These are phyloP conservation scores for Colletotrichum eleusines DNA, from an alignment of 2,329 filamentous ascomycete species.

Conservation along the genomic window DNA sequence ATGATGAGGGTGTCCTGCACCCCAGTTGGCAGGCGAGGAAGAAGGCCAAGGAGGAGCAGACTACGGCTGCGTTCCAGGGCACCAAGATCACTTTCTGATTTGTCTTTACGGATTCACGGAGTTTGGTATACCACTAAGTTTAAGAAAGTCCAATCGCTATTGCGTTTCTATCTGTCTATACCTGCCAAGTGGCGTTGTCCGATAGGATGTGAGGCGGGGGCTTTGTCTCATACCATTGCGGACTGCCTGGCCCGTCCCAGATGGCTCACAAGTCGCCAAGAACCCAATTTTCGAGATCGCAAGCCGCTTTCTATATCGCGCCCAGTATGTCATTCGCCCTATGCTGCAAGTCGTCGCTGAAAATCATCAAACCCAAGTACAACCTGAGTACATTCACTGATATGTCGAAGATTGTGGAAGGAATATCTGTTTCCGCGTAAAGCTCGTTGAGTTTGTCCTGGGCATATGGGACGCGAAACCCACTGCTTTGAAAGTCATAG, in stretches of 20 bases:
- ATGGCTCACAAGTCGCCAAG: not conserved
- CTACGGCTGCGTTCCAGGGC: slow-evolving; percentile 65
- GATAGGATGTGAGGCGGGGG: not conserved
- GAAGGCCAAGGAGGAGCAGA: slow-evolving; percentile 69
- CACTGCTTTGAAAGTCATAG: not conserved
- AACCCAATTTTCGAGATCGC: not conserved
- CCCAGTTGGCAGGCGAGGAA: slow-evolving; percentile 75
- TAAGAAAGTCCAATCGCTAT: slow-evolving; percentile 12
- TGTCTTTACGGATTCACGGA: not conserved
- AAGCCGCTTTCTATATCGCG: not conserved
- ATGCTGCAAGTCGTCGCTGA: not conserved
- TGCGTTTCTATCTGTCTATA: slow-evolving; percentile 6
- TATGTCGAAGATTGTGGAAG: not conserved
- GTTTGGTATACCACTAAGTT: not conserved
- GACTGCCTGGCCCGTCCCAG: not conserved
- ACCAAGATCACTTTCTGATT: slow-evolving; percentile 60
- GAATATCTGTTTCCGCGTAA: not conserved
- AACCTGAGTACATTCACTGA: not conserved
- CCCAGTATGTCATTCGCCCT: not conserved
- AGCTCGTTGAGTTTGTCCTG: not conserved
- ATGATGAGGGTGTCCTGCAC: slow-evolving; percentile 69
- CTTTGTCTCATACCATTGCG: not conserved
- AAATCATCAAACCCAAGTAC: not conserved
- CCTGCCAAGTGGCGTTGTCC: not conserved
- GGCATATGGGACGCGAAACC: no score